Base-by-base conservation (phyloP, 2,329 filamentous ascomycete species). In the Sporothrix brunneoviolacea region DNA sequence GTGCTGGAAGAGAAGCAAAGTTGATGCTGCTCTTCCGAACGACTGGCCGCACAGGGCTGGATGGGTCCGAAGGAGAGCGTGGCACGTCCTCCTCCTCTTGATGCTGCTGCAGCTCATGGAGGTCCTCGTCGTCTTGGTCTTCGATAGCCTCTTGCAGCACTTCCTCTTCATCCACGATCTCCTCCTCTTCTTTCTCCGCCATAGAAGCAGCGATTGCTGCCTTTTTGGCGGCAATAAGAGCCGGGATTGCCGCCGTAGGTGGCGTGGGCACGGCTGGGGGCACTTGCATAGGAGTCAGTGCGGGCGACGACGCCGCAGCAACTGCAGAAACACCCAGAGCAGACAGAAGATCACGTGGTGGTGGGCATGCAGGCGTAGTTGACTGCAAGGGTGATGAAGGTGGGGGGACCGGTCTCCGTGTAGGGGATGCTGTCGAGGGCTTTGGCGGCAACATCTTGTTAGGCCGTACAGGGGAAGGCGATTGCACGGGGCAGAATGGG, bases 1-100 rank as follows among this genome's bases (percentile, higher is more conserved):
- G 80, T 3, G 91, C 91, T 27, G 93, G 93, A 12, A 98, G 74
- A 16, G 93, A 89, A 33, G 93, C 89, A 69, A 98, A 97, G 53
- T 87, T 95, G 54, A 98, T 76, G 64, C 91, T 97, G 68, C 91
- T 95, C 74, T 97, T 97, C 54, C 91, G 84, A 58, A 94, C 79
- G 27, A 88, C 74, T 2, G 86, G 85, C 58, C 88, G 78, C 43
- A 86, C 81, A 0, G 87, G 87, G 58, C 85, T 91, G 0, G 86
- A 88, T 1, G 72, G 76, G 42, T 88, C 84, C 2, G 84, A 87
- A 15, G 79, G 77, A 8, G 48, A 48, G 7, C 16, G 44, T 0
- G 24, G 16, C 10, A 10, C 30, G 13, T 45, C 30, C 12, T 52
- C 43, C 4, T 52, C 49, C 7, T 28, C 22, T 32, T 32, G 24